Percentiles rank a stretch among this genome's conserved stretches.
phyloP scores from a whole-genome alignment of 2,329 filamentous ascomycete genomes.

The Chalaropsis thielavioides region DNA sequence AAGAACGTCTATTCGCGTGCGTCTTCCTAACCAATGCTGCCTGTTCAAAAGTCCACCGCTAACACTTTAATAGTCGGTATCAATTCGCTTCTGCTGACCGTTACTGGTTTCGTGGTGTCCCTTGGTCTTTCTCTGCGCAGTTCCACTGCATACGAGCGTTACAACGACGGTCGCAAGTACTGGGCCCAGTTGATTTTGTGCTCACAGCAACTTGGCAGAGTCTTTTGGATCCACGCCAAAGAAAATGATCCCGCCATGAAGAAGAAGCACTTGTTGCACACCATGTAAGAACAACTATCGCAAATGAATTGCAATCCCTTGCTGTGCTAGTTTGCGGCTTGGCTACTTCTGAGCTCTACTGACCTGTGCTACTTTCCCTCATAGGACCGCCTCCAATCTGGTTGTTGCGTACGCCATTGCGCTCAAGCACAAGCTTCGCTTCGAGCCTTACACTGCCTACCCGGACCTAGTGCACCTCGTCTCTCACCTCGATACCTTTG shows the following conservation, averaged over 20 bases:
- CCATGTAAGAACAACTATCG: slow-evolving; percentile 13
- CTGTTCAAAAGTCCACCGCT: slow-evolving; percentile 14
- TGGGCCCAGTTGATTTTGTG: slow-evolving; percentile 49
- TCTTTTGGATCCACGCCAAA: slow-evolving; percentile 62
- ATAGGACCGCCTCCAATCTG: slow-evolving; percentile 53
- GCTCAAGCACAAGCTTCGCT: slow-evolving; percentile 69
- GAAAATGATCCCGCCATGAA: slow-evolving; percentile 17
- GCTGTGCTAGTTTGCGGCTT: no score
- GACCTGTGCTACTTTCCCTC: background rate
- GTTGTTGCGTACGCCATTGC: slow-evolving; percentile 63
- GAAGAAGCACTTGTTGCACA: slow-evolving; percentile 19
- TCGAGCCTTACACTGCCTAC: slow-evolving; percentile 68
- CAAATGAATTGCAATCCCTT: no score
- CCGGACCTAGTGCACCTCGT: slow-evolving; percentile 57
- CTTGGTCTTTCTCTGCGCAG: slow-evolving; percentile 64
- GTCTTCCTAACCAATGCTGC: background rate
- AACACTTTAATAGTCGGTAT: slow-evolving; percentile 30
- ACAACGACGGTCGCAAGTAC: slow-evolving; percentile 48
- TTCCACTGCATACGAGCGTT: slow-evolving; percentile 63
- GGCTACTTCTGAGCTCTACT: background rate
- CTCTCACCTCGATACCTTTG: slow-evolving; percentile 60
- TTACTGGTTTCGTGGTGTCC: slow-evolving; percentile 70
- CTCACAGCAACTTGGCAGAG: slow-evolving; percentile 52
- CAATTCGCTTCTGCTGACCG: slow-evolving; percentile 50
- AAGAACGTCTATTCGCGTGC: slow-evolving; percentile 25